These are phyloP conservation scores for Suillus subaureus DNA, from an alignment of 768 basidiomycete genomes.

Conservation along the genomic window DNA sequence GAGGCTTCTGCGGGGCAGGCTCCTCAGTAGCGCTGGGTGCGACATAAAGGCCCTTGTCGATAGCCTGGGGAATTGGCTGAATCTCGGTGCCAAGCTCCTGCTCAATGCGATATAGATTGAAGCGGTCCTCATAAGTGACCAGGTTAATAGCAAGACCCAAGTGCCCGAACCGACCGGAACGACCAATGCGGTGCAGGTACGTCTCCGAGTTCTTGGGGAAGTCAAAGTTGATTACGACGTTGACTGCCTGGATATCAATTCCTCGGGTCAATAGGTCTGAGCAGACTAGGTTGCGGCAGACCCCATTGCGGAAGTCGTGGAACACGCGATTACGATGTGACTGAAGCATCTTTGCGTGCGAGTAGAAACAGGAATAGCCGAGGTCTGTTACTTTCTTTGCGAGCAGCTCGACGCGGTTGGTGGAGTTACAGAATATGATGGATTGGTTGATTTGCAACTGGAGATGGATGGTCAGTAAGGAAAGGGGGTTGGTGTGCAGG, in stretches of 20 bases:
- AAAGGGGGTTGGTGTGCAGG: background rate
- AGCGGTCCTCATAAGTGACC: conserved; percentile 96
- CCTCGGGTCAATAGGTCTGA: conserved; percentile 96
- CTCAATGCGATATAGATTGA: conserved; percentile 97
- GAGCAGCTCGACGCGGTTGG: conserved; percentile 97
- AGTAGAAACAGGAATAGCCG: conserved; percentile 99
- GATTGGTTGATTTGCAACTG: conserved; percentile 99
- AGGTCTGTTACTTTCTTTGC: conserved; percentile 99
- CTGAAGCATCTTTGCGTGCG: conserved; percentile 99
- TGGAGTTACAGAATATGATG: conserved; percentile 99
- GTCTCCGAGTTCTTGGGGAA: conserved; percentile 99
- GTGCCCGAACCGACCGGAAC: conserved; percentile 96
- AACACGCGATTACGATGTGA: conserved; percentile 99
- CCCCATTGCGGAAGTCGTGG: conserved; percentile 99
- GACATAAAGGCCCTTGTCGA: conserved; percentile 93
- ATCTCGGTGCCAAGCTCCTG: conserved; percentile 99
- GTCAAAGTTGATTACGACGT: conserved; percentile 99
- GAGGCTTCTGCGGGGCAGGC: conserved; percentile 46
- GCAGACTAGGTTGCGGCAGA: conserved; percentile 98
- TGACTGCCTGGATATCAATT: conserved; percentile 99
- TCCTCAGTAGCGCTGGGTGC: conserved; percentile 62
- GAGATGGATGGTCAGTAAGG: conserved; percentile 9
- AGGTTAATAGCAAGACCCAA: conserved; percentile 96
- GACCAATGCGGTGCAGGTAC: conserved; percentile 97
- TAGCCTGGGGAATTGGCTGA: conserved; percentile 87